Conservation (phyloP, 768 basidiomycete species). For the Rhizopogon sp. region DNA sequence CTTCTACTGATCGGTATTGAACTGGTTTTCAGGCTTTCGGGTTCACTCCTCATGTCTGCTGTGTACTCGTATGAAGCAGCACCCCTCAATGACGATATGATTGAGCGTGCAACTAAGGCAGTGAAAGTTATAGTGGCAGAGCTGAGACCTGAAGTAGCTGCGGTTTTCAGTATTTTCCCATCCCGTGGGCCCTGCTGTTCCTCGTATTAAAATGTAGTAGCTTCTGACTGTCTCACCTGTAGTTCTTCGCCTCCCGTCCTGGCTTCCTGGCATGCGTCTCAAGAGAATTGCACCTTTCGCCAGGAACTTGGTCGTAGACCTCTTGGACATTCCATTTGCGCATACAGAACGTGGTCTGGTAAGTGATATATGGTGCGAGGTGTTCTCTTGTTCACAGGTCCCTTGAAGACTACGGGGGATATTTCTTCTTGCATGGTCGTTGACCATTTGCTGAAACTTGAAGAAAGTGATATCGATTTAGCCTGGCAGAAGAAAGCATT, state of each 20-base stretch:
- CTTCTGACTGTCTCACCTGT: conserved; percentile 5
- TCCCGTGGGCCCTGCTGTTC: no score
- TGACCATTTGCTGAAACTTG: conserved; percentile 13
- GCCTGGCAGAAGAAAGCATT: conserved; percentile 13
- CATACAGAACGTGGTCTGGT: conserved; percentile 21
- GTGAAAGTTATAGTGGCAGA: no score
- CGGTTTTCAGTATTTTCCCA: no score
- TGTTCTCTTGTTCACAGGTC: background rate
- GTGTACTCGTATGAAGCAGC: background rate
- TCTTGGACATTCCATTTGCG: conserved; percentile 20
- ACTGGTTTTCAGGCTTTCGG: background rate
- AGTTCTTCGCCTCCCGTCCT: conserved; percentile 23
- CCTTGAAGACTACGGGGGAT: conserved; percentile 14
- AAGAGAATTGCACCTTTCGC: conserved; percentile 23
- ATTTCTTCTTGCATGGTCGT: conserved; percentile 24
- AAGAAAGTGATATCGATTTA: conserved; percentile 11
- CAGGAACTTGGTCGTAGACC: conserved; percentile 16
- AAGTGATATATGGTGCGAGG: background rate
- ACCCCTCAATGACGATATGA: background rate
- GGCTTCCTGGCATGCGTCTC: conserved; percentile 24
- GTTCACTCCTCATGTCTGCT: background rate
- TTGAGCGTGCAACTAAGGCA: background rate
- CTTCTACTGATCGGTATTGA: no score
- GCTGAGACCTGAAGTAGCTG: no score
- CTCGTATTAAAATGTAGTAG: no score